Base-by-base conservation (phyloP, 768 basidiomycete genomes). In the Ramaria sp. region DNA sequence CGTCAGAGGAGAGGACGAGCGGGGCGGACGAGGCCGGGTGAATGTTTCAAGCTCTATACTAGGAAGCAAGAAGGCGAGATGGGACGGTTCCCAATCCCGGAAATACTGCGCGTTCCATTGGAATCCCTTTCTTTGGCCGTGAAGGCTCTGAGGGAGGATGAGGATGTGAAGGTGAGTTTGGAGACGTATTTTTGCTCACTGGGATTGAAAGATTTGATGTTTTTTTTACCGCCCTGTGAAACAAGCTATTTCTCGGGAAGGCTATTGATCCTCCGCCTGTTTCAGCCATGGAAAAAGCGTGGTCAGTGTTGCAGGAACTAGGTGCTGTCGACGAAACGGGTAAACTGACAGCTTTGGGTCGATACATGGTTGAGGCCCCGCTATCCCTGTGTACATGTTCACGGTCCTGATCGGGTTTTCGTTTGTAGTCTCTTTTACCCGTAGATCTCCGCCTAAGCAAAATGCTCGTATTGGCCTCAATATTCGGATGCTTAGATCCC, bases 11-110 rank as follows among this genome's bases (percentile, higher is more conserved):
- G 92, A 57, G 94, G 94, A 56, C 80, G 94, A 62, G 93, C 94
- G 1, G 94, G 94, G 22, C 79, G 94, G 52, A 93, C 87, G 2
- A 81, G 77, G 56, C 80, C 85, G 0, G 90, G 88, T 0, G 66
- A 79, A 53, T 96, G 92, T 67, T 96, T 85, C 70, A 96, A 92
- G 68, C 70, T 96, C 3, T 96, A 86, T 65, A 91, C 88, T 0
- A 74, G 78, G 48, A 77, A 74, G 62, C 82, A 83, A 57, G 86
- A 88, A 66, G 69, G 72, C 39, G 75, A 73, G 39, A 82, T 93
- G 85, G 71, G 68, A 1, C 66, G 73, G 8, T 92, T 85, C 66
- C 82, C 92, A 5, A 71, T 83, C 0, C 94, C 94, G 0, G 94
- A 97, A 67, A 95, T 97, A 45, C 72, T 87, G 36, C 77, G 93